Conservation (phyloP, 1,284 basidiomycete species). For the Ustilago shanxiensis region DNA sequence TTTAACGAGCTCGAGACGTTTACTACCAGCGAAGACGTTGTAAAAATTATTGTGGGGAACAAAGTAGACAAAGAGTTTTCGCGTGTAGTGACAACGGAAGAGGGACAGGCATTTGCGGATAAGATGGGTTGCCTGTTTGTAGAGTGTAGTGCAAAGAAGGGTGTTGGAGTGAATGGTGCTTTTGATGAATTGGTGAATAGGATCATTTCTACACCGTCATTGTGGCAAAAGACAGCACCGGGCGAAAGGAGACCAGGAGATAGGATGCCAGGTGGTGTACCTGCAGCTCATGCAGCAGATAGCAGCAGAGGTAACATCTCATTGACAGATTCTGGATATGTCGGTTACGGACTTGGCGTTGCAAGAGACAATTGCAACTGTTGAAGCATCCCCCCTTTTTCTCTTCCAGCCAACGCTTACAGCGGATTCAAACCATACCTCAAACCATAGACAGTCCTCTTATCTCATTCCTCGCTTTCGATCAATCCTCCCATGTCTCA, state of each 20-base stretch:
- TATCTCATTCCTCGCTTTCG: no score
- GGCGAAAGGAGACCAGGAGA: constrained; percentile 66
- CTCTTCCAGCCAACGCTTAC: neutral
- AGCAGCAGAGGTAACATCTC: constrained; percentile 59
- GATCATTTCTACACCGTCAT: constrained; percentile 64
- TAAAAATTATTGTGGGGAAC: constrained; percentile 93
- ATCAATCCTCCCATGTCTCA: neutral
- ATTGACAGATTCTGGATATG: constrained; percentile 51
- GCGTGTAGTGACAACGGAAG: constrained; percentile 83
- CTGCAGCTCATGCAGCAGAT: constrained; percentile 55
- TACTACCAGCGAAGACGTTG: constrained; percentile 78
- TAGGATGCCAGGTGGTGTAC: constrained; percentile 67
- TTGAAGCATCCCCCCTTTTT: constrained; percentile 15
- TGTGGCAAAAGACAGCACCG: constrained; percentile 61
- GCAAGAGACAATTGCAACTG: constrained; percentile 60
- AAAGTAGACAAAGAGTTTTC: constrained; percentile 93
- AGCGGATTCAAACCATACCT: neutral
- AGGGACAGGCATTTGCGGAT: constrained; percentile 84
- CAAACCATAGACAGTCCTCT: neutral
- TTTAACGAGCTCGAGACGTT: constrained; percentile 95
- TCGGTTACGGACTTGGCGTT: constrained; percentile 48
- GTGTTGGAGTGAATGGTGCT: constrained; percentile 62
- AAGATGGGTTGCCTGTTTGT: constrained; percentile 86
- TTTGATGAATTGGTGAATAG: constrained; percentile 68
- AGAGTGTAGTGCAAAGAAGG: constrained; percentile 75